Evolutionary conservation across 2,329 filamentous ascomycete species (phyloP), one percentile per base, ranked within the genome.

Genomic region (Apiospora saccharicola): DNA sequence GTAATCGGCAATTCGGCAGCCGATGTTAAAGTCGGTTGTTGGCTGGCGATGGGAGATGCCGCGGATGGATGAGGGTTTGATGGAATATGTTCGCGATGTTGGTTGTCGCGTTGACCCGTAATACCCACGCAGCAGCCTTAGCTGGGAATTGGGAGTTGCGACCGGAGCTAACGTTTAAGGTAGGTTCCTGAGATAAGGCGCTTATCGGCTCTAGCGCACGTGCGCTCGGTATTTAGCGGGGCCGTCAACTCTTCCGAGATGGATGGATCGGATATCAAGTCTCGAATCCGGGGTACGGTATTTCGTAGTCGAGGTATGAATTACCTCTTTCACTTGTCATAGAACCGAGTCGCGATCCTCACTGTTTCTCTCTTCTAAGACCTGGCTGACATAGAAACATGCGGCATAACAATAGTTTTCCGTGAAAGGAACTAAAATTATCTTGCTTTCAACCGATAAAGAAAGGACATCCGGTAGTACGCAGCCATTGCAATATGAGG

Each of bases 81-180:
- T 70, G 69, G 53, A 70, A 67, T 49, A 41, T 47, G n/a, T 41
- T 70, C 37, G 46, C 57, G 68, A 57, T 47, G 68, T 43, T 70
- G 68, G 67, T 68, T 47, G 67, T 68, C 67, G 67, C 67, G 67
- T 68, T 34, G 67, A n/a, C 67, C 30, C 34, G 53, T 37, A 61
- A 37, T 61, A 61, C 53, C 53, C 53, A 61, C 53, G 19, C 53
- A 34, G 14, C 30, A 37, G 53, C 51, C 51, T 34, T 26, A 26
- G 24, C 24, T 34, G 16, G 53, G 53, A 64, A 64, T 64, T 64
- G 57, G 57, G 30, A 57, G 57, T 41, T 64, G 57, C 57, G 57
- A 64, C 57, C 57, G 34, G 34, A 41, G 57, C 30, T 57, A 57
- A 8, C 14, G 14, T 10, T 41, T 57, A 34, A 37, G 4, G 16